phyloP scores from a whole-genome alignment of 2,329 filamentous ascomycete species.

The Remersonia thermophila region DNA sequence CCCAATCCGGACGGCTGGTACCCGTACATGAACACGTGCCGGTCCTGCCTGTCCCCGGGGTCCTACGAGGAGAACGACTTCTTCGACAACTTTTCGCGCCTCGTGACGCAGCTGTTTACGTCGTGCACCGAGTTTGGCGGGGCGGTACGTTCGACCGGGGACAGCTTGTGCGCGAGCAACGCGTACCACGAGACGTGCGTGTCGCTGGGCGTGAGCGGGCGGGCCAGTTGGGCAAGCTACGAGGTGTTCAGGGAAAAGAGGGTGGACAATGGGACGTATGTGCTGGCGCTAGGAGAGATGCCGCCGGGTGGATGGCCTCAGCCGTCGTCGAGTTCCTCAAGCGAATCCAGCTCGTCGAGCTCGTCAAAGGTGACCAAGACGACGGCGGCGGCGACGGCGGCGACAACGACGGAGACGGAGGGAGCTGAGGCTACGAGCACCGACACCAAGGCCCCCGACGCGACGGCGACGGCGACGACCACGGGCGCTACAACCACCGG shows the following conservation, averaged over 20 bases:
- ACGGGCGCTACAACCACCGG: too few species aligned
- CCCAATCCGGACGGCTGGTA: slow-evolving; percentile 10
- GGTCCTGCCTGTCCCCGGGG: slow-evolving; percentile 4
- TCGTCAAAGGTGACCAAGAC: too few species aligned
- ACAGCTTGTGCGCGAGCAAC: slow-evolving; percentile 10
- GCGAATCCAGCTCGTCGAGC: too few species aligned
- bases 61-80: slow-evolving; percentile 5
- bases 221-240: slow-evolving; percentile 8
- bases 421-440: too few species aligned
- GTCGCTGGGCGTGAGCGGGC: slow-evolving; percentile 2
- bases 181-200: slow-evolving; percentile 3
- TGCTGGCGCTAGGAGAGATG: neutral
- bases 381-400: too few species aligned
- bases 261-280: slow-evolving; percentile 5
- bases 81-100: slow-evolving; percentile 9
- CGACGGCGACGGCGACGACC: too few species aligned
- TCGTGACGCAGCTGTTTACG: slow-evolving; percentile 8
- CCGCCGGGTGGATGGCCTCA: too few species aligned
- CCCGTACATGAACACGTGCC: slow-evolving; percentile 5
- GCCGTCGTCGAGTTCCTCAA: too few species aligned
- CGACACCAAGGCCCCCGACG: too few species aligned
- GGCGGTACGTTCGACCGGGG: slow-evolving; percentile 2
- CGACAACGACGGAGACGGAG: too few species aligned
- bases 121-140: slow-evolving; percentile 9
- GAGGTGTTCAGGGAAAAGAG: neutral